Base-by-base conservation (phyloP, 139 green algal species). In the Pseudopediastrum boryanum region DNA sequence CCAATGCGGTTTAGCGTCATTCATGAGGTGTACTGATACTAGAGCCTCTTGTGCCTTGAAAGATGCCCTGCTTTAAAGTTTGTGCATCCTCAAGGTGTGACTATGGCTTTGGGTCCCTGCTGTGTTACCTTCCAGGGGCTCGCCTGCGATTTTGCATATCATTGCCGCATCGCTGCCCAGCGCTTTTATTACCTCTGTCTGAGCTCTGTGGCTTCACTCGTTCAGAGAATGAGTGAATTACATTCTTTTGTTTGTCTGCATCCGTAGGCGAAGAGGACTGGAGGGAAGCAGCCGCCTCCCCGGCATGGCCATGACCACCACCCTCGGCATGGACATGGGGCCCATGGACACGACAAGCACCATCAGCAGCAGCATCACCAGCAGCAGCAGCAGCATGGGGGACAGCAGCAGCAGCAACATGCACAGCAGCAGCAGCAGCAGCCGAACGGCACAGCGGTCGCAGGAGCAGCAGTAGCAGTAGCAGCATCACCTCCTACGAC, bases 351-450 rank as follows among this genome's bases (percentile, higher is more conserved):
- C 13, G 25, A 73, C 13, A 27, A 79, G 39, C 71, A 79, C 25
- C 71, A 79, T 9, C 12, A 39, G n/a, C 71, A 79, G 39, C 54
- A 42, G 9, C 71, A 79, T 10, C 36, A 79, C 2, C 38, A 52
- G 54, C 52, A 69, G 3, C 4, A 6, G 54, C 52, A 70, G n/a
- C 71, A 79, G 0, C 51, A 52, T 36, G 2, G 43, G 44, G 61
- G 36, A 35, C 43, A 35, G 64, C 64, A 72, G 46, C 13, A 16
- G 46, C 13, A n/a, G 13, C 46, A 56, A 16, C 46, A 12, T 39
- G 39, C 51, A 35, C 59, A 68, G 39, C 64, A 72, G 38, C 64
- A 69, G 27, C 19, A 23, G 61, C 61, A 69, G 35, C 61, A 25
- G 2, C 16, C n/a, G 9, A 4, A 36, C 35, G 1, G 61, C 41